These are phyloP conservation scores for Claviceps africana DNA, from an alignment of 2,329 filamentous ascomycete species.

Conservation along the genomic window DNA sequence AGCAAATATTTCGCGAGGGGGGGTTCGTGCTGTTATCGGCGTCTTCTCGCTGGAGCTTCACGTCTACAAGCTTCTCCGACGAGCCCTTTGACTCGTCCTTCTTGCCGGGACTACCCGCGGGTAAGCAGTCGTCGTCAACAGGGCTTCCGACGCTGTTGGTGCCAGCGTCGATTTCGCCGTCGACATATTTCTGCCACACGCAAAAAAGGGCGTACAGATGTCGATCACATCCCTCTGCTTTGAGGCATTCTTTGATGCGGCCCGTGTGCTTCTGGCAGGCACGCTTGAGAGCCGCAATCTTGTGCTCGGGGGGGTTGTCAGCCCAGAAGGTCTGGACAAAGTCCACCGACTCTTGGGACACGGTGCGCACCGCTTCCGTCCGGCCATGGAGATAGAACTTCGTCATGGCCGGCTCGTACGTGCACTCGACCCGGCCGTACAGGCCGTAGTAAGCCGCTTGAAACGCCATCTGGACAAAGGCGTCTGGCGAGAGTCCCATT, in stretches of 20 bases:
- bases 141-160: slow-evolving; percentile 49
- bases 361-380: slow-evolving; percentile 82
- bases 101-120: slow-evolving; percentile 38
- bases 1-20: slow-evolving; percentile 29
- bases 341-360: slow-evolving; percentile 68
- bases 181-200: slow-evolving; percentile 81
- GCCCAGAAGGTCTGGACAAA: slow-evolving; percentile 94
- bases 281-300: slow-evolving; percentile 71
- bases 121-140: slow-evolving; percentile 26
- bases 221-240: slow-evolving; percentile 80
- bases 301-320: slow-evolving; percentile 67
- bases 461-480: slow-evolving; percentile 98
- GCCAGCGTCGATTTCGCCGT: slow-evolving; percentile 45
- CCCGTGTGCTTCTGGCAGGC: slow-evolving; percentile 73
- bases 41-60: slow-evolving; percentile 28
- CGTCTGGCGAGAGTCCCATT: slow-evolving; percentile 93
- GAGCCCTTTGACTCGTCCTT: slow-evolving; percentile 27
- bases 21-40: slow-evolving; percentile 42
- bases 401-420: slow-evolving; percentile 97
- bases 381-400: slow-evolving; percentile 87
- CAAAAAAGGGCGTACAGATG: slow-evolving; percentile 91
- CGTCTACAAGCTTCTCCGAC: slow-evolving; percentile 17
- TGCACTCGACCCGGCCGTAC: slow-evolving; percentile 85
- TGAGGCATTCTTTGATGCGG: slow-evolving; percentile 72
- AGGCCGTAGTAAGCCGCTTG: slow-evolving; percentile 96